A percentile compares a stretch with the other conserved stretches of the same genome.
These are phyloP conservation scores for Leishmania turanica DNA, from an alignment of 208 protist species.

Conservation along the genomic window DNA sequence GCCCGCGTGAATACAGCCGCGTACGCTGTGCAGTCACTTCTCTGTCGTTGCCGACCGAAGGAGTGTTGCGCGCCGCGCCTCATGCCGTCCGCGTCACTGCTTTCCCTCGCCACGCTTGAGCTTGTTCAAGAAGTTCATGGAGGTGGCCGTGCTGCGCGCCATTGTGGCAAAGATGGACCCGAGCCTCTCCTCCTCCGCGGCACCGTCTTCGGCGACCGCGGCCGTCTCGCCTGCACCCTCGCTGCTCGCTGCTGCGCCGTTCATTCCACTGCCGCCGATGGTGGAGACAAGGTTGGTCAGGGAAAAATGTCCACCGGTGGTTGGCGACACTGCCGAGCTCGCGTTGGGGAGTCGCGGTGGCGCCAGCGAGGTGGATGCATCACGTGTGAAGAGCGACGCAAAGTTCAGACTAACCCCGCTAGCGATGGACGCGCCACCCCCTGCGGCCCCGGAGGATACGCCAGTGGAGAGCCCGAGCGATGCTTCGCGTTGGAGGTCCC, in stretches of 20 bases:
- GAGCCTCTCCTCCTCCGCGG: constrained; percentile 44
- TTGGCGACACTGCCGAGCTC: constrained; percentile 6
- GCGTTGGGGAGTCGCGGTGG: constrained; percentile 1
- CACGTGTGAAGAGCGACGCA: constrained; percentile 50
- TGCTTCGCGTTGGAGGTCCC: constrained; percentile 56
- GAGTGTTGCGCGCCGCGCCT: background rate
- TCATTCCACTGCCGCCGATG: constrained; percentile 15
- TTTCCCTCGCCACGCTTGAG: constrained; percentile 60
- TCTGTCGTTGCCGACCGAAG: too few species aligned
- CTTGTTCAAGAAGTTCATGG: constrained; percentile 73
- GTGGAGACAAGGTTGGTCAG: constrained; percentile 36
- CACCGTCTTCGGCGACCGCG: background rate
- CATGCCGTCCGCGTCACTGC: constrained; percentile 2
- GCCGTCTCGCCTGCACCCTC: constrained; percentile 1
- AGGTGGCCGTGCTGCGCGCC: constrained; percentile 60
- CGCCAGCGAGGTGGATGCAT: constrained; percentile 21
- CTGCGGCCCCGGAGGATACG: constrained; percentile 10
- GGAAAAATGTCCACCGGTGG: constrained; percentile 22
- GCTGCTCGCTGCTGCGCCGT: background rate
- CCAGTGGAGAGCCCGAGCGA: constrained; percentile 45
- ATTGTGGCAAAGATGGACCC: constrained; percentile 62
- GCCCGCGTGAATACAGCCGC: background rate
- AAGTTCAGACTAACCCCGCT: constrained; percentile 46
- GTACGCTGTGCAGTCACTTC: background rate
- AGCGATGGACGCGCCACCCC: background rate